Percentiles rank a stretch among this genome's conserved stretches.
phyloP scores from a whole-genome alignment of 1,284 basidiomycete species.

The Puccinia brachypodii region DNA sequence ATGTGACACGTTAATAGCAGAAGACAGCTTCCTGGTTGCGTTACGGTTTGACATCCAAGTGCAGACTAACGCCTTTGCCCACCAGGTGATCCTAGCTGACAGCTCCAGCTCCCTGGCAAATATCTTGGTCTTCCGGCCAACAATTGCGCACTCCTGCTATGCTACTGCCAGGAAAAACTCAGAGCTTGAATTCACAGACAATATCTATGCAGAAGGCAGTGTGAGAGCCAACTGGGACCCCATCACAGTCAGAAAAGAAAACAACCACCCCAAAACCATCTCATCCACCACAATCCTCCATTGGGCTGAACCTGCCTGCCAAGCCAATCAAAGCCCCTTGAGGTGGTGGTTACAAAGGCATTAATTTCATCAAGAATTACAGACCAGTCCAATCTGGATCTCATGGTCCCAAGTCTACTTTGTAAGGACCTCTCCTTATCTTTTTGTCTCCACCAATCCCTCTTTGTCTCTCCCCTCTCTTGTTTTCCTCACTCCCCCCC shows the following conservation, averaged over 20 bases:
- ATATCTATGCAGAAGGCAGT: background rate
- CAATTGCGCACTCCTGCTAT: background rate
- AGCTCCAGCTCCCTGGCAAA: background rate
- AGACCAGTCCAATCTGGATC: too few relatives aligned
- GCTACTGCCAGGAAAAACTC: background rate
- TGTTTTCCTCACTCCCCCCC: too few relatives aligned
- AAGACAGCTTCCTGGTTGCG: background rate
- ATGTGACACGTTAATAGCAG: background rate
- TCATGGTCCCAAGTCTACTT: too few relatives aligned
- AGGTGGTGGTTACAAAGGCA: too few relatives aligned
- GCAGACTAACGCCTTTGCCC: background rate
- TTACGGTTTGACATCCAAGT: background rate
- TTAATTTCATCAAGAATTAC: too few relatives aligned
- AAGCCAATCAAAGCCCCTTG: too few relatives aligned
- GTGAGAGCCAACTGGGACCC: background rate
- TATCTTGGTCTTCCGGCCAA: background rate
- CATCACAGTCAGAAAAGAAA: background rate
- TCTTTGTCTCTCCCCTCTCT: too few relatives aligned
- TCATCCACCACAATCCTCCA: too few relatives aligned
- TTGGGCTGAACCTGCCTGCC: too few relatives aligned
- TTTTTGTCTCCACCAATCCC: too few relatives aligned
- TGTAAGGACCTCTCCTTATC: too few relatives aligned
- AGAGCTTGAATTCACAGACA: background rate
- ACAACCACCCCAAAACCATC: too few relatives aligned
- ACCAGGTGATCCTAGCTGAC: background rate